These are phyloP conservation scores for Capillidium rhysosporum DNA, from an alignment of 371 early-diverging fungal genomes.

Conservation along the genomic window DNA sequence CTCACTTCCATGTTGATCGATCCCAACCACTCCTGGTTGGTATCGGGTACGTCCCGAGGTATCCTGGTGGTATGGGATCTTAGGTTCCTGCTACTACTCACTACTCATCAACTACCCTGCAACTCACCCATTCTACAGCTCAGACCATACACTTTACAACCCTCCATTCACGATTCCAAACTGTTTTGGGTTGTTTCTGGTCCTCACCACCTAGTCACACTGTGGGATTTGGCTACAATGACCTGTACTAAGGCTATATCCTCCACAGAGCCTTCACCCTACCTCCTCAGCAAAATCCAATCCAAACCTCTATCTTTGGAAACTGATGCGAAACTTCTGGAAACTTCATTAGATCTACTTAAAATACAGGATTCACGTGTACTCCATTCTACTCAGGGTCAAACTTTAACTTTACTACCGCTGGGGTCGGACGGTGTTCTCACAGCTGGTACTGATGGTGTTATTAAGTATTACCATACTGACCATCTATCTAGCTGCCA, in stretches of 20 bases:
- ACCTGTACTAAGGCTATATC: constrained; percentile 22
- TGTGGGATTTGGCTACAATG: constrained; percentile 24
- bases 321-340: background rate
- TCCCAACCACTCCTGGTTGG: constrained; percentile 34
- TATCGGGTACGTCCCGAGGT: constrained; percentile 67
- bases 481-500: constrained; percentile 7
- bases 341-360: background rate
- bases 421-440: constrained; percentile 39
- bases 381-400: background rate
- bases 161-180: too few species aligned
- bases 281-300: too few species aligned
- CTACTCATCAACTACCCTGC: too few species aligned
- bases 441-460: constrained; percentile 62
- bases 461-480: constrained; percentile 64
- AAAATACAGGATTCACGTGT: background rate
- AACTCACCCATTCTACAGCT: too few species aligned
- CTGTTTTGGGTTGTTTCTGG: too few species aligned
- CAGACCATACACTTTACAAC: too few species aligned
- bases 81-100: constrained; percentile 55
- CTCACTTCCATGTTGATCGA: constrained; percentile 54
- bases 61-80: constrained; percentile 66
- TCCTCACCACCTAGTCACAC: constrained; percentile 13
- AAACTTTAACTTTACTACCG: constrained; percentile 18
- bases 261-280: constrained; percentile 12
- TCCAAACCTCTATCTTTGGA: constrained; percentile 13